Conservation (phyloP, 495 filamentous ascomycete species). For the Aeminium ludgeri region DNA sequence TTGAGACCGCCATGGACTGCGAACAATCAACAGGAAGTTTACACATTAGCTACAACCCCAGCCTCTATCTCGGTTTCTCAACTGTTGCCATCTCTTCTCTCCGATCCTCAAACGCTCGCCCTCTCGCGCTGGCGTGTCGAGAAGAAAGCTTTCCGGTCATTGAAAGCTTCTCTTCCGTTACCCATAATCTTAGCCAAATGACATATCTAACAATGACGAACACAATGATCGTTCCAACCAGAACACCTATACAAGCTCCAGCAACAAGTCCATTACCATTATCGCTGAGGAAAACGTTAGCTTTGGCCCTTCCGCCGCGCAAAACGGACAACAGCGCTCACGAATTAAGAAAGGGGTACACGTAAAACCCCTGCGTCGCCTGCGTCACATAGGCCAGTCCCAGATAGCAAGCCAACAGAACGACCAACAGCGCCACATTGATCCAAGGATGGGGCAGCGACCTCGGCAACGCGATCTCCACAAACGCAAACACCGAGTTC, state of each 20-base stretch:
- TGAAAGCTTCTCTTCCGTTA: conserved; percentile 36
- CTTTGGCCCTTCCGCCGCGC: not conserved
- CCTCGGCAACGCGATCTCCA: conserved; percentile 53
- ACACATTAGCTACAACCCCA: too few relatives aligned
- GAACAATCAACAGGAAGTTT: too few relatives aligned
- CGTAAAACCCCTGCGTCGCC: conserved; percentile 52
- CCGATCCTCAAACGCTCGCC: too few relatives aligned
- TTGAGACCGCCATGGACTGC: too few relatives aligned
- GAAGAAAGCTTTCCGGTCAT: conserved; percentile 26
- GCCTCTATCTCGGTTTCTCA: too few relatives aligned
- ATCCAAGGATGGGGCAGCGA: conserved; percentile 38
- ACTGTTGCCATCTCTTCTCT: too few relatives aligned
- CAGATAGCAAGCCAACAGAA: conserved; percentile 54
- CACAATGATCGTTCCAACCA: conserved; percentile 43
- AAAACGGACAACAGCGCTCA: not conserved
- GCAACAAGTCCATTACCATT: conserved; percentile 26
- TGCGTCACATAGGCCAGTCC: conserved; percentile 57
- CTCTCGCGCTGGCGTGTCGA: not conserved
- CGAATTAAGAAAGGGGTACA: conserved; percentile 56
- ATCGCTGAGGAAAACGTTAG: not conserved
- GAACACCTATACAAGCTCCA: conserved; percentile 46
- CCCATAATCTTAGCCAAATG: conserved; percentile 34
- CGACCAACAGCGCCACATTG: conserved; percentile 38
- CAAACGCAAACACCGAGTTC: conserved; percentile 51
- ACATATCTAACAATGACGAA: conserved; percentile 40